phyloP scores from a whole-genome alignment of 345 rosid genomes.

The Ricinus communis region DNA sequence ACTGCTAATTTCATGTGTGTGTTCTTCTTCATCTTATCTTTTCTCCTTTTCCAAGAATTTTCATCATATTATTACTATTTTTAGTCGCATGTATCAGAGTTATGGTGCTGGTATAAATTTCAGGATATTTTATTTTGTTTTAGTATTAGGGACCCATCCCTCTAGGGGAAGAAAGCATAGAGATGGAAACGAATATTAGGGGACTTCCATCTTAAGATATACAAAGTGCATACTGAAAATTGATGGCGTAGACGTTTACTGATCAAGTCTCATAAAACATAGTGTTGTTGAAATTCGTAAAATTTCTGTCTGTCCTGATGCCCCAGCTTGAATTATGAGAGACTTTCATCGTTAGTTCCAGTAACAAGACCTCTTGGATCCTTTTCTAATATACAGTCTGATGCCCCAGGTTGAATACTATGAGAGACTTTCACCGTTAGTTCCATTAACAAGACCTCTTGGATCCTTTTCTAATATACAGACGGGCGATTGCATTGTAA shows the following conservation, averaged over 20 bases:
- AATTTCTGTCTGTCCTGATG: conserved; percentile 16
- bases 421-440: conserved; percentile 81
- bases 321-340: conserved; percentile 67
- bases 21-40: not conserved
- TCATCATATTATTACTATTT: not conserved
- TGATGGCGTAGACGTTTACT: not conserved
- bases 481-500: conserved; percentile 81
- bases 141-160: not conserved
- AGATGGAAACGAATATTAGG: not conserved
- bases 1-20: not conserved
- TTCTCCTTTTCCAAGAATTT: not conserved
- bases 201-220: not conserved
- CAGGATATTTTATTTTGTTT: not conserved
- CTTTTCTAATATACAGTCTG: conserved; percentile 52
- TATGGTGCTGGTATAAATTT: not conserved
- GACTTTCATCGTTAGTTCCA: conserved; percentile 83
- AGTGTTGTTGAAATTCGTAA: conserved; percentile 6
- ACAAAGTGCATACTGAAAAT: not conserved
- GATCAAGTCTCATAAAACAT: not conserved
- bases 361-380: conserved; percentile 58
- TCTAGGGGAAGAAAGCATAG: not conserved
- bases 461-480: conserved; percentile 56
- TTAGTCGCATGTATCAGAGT: not conserved
- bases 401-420: conserved; percentile 57
- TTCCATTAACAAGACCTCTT: conserved; percentile 62